Evolutionary conservation across 176 grass and related monocot species (phyloP), one percentile per base, ranked within the genome.

Genomic region (Oryza punctata): DNA sequence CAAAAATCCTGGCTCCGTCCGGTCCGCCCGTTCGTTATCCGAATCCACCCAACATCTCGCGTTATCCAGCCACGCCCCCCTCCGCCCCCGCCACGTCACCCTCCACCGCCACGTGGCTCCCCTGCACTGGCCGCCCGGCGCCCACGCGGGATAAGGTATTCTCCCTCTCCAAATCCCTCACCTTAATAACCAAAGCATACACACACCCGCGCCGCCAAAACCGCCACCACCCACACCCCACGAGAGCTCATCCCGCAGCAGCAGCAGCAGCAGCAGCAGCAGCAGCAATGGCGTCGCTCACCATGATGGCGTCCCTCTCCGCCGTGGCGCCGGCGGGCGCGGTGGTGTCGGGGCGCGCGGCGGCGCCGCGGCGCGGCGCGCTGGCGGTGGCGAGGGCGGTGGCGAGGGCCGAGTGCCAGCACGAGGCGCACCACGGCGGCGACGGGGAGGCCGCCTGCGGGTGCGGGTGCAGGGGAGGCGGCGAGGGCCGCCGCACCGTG

Each of bases 201-300:
- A 26, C 35, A 43, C 52, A 30, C 69, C 54, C 57, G 12, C 75
- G 52, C 27, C 57, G 68, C 73, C 73, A 66, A 88, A 65, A 78
- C 52, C 19, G 7, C 49, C 49, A 49, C 47, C 14, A 7, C 6
- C 50, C 50, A n/a, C n/a, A n/a, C n/a, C n/a, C n/a, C n/a, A 52
- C 49, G 14, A 50, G 14, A 52, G 49, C 49, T 18, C 5, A 14
- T 1, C 47, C 49, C 82, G 19, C 15, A 19, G 33, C 33, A 78
- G 49, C 52, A 78, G 13, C 79, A 35, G 33, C 72, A 60, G 15
- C 64, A 19, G 32, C 40, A 41, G 18, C 52, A 54, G 28, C 50
- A 75, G 47, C 26, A 16, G 12, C 59, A 5, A 94, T 96, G 94
- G 91, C 94, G 87, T 93, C 91, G 45, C 79, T 92, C 84, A 89